A percentile compares a stretch with the other conserved stretches of the same genome.
phyloP scores from a whole-genome alignment of 2,329 filamentous ascomycete species.

The Apiospora koreana region DNA sequence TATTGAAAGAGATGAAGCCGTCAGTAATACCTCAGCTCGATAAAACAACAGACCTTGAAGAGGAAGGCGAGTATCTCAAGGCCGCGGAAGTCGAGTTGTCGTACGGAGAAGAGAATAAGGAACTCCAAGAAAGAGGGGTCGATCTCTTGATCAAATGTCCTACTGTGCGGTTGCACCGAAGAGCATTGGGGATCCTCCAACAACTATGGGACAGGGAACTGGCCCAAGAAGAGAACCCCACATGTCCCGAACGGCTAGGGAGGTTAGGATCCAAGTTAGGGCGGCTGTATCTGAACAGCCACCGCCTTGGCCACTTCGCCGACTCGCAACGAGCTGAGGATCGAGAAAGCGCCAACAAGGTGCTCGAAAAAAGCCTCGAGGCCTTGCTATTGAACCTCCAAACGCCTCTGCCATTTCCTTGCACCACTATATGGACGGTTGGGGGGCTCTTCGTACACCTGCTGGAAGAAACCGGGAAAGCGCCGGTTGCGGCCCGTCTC shows the following conservation, averaged over 20 bases:
- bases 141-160: neutral
- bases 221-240: too few relatives aligned
- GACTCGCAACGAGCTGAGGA: neutral
- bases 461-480: neutral
- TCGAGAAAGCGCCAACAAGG: accelerated
- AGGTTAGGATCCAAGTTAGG: neutral
- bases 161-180: neutral
- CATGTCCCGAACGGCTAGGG: neutral
- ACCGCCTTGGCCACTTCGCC: neutral
- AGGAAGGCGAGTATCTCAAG: neutral
- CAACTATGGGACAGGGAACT: neutral
- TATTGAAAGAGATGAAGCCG: neutral
- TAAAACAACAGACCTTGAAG: neutral
- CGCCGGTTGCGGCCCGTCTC: neutral
- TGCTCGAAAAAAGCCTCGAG: neutral
- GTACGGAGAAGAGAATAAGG: neutral
- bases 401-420: neutral
- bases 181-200: neutral
- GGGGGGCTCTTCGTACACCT: neutral
- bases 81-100: neutral
- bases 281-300: neutral
- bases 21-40: neutral
- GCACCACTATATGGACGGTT: neutral
- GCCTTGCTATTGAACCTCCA: neutral
- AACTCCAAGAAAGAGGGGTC: neutral